phyloP scores from a whole-genome alignment of 2,329 filamentous ascomycete genomes.

The Cladobotryum mycophilum region DNA sequence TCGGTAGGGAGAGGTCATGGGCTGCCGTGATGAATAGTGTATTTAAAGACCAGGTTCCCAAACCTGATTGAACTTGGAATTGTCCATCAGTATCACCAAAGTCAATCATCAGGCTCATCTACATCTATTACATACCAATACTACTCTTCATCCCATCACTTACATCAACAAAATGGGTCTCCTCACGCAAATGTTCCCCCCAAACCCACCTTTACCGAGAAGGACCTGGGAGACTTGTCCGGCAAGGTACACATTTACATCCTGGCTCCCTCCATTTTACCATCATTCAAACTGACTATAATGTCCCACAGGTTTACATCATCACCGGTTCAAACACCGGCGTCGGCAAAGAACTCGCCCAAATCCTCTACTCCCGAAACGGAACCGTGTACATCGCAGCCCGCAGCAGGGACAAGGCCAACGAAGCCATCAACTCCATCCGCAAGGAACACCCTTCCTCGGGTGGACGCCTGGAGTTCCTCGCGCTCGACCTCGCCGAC shows the following conservation, averaged over 20 bases:
- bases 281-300: neutral
- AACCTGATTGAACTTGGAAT: no score
- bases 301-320: slow-evolving; percentile 39
- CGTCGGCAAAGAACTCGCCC: slow-evolving; percentile 45
- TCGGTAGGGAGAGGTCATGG: no score
- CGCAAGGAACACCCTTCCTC: slow-evolving; percentile 28
- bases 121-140: no score
- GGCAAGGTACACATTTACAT: slow-evolving; percentile 37
- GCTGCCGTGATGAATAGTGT: no score
- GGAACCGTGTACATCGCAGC: slow-evolving; percentile 49
- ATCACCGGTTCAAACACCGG: slow-evolving; percentile 36
- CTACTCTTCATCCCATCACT: no score
- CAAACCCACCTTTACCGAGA: slow-evolving; percentile 18
- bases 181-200: slow-evolving; percentile 14
- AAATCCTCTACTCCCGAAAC: slow-evolving; percentile 47
- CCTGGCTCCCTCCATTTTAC: neutral
- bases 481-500: slow-evolving; percentile 40
- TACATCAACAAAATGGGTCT: neutral
- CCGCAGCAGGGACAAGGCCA: slow-evolving; percentile 39
- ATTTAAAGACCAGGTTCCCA: no score
- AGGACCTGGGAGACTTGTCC: slow-evolving; percentile 58
- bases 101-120: no score
- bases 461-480: slow-evolving; percentile 35
- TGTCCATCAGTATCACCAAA: no score
- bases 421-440: slow-evolving; percentile 39